phyloP scores from a whole-genome alignment of 2,329 filamentous ascomycete genomes.

The Simplicillium aogashimaense region DNA sequence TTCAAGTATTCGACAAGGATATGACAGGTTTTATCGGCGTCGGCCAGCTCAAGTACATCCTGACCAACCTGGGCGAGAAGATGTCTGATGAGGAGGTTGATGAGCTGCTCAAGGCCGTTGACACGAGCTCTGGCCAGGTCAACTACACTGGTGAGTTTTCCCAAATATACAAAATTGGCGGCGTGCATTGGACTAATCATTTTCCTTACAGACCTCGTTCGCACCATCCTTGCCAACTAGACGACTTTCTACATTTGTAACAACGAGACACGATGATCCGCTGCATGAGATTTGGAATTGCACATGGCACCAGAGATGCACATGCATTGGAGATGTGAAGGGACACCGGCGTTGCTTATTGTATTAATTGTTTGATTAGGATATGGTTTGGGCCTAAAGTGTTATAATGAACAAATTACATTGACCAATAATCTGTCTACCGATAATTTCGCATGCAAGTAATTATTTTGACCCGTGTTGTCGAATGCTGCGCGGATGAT shows the following conservation, averaged over 20 bases:
- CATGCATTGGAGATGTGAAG: constrained; percentile 2
- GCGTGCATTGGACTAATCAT: background rate
- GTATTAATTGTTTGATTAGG: constrained; percentile 18
- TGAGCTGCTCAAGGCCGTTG: constrained; percentile 95
- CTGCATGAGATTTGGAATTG: constrained; percentile 9
- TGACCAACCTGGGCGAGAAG: constrained; percentile 98
- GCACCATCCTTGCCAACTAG: constrained; percentile 78
- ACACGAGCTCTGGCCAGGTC: constrained; percentile 91
- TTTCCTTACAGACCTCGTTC: constrained; percentile 58
- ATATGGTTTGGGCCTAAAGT: constrained; percentile 6
- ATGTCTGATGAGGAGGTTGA: constrained; percentile 99
- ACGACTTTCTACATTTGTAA: too few species aligned
- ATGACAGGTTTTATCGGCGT: constrained; percentile 97
- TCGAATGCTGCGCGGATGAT: background rate
- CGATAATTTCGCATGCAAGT: background rate
- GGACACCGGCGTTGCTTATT: constrained; percentile 9
- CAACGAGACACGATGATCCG: too few species aligned
- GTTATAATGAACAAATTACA: constrained; percentile 8
- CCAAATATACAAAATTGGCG: background rate
- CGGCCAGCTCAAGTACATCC: constrained; percentile 93
- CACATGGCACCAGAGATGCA: constrained; percentile 2
- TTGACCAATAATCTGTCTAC: too few species aligned
- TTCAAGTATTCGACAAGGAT: constrained; percentile 99
- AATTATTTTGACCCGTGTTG: constrained; percentile 3
- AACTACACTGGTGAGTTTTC: constrained; percentile 77